A percentile compares a stretch with the other conserved stretches of the same genome.
Conservation (phyloP, 2,329 filamentous ascomycete species). For the Botrytis sinoallii region DNA sequence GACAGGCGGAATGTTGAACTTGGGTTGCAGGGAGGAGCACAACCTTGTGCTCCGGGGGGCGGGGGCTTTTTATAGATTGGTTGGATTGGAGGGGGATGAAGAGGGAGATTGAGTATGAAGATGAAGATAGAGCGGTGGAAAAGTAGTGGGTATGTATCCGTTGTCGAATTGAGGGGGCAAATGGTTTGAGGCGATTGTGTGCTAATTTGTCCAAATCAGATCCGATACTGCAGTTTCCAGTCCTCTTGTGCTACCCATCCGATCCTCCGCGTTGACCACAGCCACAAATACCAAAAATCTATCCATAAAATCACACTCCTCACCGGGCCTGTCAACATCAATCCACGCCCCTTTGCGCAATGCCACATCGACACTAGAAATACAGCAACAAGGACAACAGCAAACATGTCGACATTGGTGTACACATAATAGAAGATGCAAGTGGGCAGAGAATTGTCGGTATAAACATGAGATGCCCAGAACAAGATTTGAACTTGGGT, state of each 20-base stretch:
- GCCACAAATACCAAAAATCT: neutral
- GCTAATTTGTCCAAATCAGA: neutral
- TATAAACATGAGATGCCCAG: constrained; percentile 49
- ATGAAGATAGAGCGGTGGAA: neutral
- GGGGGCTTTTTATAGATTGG: constrained; percentile 26
- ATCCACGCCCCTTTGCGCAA: neutral
- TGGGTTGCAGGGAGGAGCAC: constrained; percentile 26
- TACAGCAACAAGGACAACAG: neutral
- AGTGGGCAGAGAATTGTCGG: constrained; percentile 44
- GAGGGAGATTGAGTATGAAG: neutral
- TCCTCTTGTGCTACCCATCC: neutral
- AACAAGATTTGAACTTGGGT: constrained; percentile 41
- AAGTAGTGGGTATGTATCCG: constrained; percentile 2
- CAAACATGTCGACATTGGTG: constrained; percentile 48
- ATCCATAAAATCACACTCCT: neutral
- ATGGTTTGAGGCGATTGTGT: neutral
- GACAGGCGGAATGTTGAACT: constrained; percentile 34
- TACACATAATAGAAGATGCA: constrained; percentile 45
- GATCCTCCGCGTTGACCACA: neutral
- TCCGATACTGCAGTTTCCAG: neutral
- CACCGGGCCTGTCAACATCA: neutral
- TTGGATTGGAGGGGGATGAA: constrained; percentile 1
- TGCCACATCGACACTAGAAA: neutral
- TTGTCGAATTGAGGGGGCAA: too few species aligned
- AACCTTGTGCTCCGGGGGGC: neutral